Percentiles rank a stretch among this genome's conserved stretches.
Conservation (phyloP, 2,329 filamentous ascomycete species). For the Zelopaecilomyces penicillatus region DNA sequence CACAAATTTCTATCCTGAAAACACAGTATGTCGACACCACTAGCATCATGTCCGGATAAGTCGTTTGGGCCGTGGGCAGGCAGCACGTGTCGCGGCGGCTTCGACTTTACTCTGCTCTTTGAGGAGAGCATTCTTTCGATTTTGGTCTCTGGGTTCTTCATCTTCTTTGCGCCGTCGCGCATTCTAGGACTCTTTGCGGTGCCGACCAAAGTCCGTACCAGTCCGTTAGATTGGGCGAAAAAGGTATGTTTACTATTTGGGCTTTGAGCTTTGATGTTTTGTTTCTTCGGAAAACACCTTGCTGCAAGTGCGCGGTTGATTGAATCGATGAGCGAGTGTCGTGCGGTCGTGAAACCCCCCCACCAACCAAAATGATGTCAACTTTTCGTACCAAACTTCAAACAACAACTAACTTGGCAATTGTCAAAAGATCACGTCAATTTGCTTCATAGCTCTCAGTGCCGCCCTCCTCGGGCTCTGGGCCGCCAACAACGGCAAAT, state of each 20-base stretch:
- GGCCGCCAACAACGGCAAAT: neutral
- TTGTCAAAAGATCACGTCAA: neutral
- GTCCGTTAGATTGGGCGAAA: constrained; percentile 2
- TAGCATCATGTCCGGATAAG: constrained; percentile 1
- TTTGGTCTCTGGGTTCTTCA: constrained; percentile 3
- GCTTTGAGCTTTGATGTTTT: neutral
- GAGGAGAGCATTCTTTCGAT: constrained; percentile 12
- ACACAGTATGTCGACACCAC: neutral
- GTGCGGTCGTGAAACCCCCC: too few relatives aligned
- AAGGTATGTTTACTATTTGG: neutral
- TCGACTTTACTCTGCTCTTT: constrained; percentile 15
- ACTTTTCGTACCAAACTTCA: neutral
- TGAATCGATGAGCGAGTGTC: too few relatives aligned
- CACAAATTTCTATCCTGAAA: neutral
- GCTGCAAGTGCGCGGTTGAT: too few relatives aligned
- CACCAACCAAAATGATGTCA: neutral
- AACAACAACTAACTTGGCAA: neutral
- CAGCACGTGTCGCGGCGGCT: constrained; percentile 11
- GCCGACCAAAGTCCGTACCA: constrained; percentile 1
- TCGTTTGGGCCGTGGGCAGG: constrained; percentile 8
- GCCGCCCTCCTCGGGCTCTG: constrained; percentile 5
- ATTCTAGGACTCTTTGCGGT: neutral
- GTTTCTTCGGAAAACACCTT: too few relatives aligned
- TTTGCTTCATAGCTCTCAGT: constrained; percentile 4
- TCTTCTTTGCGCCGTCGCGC: constrained; percentile 1